Evolutionary conservation across 148 eudicot genomes (phyloP).

Genomic region (Rhododendron henanense): DNA sequence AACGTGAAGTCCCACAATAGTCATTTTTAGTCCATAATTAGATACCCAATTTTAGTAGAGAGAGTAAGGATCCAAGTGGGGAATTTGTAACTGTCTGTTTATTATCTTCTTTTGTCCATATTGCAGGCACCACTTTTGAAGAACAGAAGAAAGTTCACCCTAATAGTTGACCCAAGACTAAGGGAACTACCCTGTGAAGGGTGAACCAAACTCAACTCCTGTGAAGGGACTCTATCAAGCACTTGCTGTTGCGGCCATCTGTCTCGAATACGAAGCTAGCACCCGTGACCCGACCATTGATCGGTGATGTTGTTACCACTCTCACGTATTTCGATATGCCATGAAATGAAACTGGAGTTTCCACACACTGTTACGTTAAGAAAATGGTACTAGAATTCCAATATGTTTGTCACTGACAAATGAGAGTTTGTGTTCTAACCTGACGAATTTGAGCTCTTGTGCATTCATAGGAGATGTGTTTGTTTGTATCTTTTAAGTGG

Average conservation of each 20-base stretch:
- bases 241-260: slow-evolving; percentile 69
- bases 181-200: slow-evolving; percentile 51
- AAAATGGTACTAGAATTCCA: background rate
- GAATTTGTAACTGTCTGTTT: background rate
- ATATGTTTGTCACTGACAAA: background rate
- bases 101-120: background rate
- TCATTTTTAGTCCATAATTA: too few relatives aligned
- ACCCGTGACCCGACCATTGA: slow-evolving; percentile 44
- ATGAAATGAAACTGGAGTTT: slow-evolving; percentile 14
- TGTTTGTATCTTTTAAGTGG: background rate
- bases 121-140: slow-evolving; percentile 66
- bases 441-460: background rate
- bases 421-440: background rate
- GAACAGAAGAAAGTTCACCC: slow-evolving; percentile 37
- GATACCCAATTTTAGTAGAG: too few relatives aligned
- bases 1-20: too few relatives aligned
- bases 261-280: slow-evolving; percentile 69
- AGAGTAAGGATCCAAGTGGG: background rate
- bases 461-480: background rate
- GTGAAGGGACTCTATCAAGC: slow-evolving; percentile 63
- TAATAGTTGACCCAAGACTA: slow-evolving; percentile 62
- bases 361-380: slow-evolving; percentile 2
- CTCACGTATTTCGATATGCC: slow-evolving; percentile 48
- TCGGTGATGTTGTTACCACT: slow-evolving; percentile 64
- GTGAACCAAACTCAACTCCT: slow-evolving; percentile 15